Percentiles rank a stretch among this genome's conserved stretches.
These are phyloP conservation scores for Fusarium chlamydosporum DNA, from an alignment of 2,329 filamentous ascomycete genomes.

Conservation along the genomic window DNA sequence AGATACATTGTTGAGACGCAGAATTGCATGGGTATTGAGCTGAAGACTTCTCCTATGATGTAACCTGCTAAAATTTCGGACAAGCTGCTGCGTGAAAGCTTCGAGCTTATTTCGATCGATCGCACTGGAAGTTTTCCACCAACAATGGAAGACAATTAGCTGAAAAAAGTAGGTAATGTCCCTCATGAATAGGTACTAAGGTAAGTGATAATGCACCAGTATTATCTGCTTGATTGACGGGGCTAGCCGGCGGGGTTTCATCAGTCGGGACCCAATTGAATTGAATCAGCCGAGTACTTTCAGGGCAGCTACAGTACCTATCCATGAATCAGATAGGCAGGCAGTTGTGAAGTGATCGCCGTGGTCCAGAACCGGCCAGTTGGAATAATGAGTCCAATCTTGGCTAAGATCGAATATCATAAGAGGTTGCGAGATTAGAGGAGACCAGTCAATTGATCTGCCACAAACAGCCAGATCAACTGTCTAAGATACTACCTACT, in stretches of 20 bases:
- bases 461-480: neutral
- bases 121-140: neutral
- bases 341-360: conserved; percentile 33
- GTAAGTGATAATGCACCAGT: neutral
- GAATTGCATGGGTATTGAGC: neutral
- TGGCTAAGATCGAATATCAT: conserved; percentile 22
- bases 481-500: too few relatives aligned
- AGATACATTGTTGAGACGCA: conserved; percentile 16
- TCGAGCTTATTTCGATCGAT: conserved; percentile 17
- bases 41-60: conserved; percentile 3
- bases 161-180: neutral
- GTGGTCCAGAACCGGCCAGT: conserved; percentile 41
- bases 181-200: conserved; percentile 9
- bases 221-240: conserved; percentile 26
- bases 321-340: conserved; percentile 27
- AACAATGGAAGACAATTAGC: conserved; percentile 7
- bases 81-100: neutral
- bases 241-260: conserved; percentile 36
- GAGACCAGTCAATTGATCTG: conserved; percentile 11
- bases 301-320: conserved; percentile 16
- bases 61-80: neutral
- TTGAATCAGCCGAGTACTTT: conserved; percentile 23
- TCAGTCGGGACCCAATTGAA: conserved; percentile 32
- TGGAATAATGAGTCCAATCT: conserved; percentile 22
- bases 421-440: conserved; percentile 25